Percentiles rank a stretch among this genome's conserved stretches.
These are phyloP conservation scores for Yarrowia sp. DNA, from an alignment of 805 yeast species.

Conservation along the genomic window DNA sequence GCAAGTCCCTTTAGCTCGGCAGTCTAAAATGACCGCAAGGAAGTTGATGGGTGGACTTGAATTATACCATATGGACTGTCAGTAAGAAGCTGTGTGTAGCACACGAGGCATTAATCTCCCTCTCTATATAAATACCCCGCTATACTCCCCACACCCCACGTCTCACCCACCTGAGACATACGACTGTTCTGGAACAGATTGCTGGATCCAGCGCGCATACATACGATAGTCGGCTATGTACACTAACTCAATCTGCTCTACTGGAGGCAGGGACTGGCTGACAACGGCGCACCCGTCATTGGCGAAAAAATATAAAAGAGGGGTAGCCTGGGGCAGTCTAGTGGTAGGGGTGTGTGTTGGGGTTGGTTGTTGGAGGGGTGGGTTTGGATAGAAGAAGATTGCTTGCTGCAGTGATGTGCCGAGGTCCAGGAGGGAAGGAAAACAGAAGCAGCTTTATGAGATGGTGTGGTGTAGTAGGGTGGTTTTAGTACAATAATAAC, in stretches of 20 bases:
- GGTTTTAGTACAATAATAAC: too few species aligned
- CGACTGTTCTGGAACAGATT: background rate
- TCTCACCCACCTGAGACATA: background rate
- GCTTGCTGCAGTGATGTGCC: too few species aligned
- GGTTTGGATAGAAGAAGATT: too few species aligned
- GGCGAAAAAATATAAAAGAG: background rate
- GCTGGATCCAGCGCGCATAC: constrained; percentile 1
- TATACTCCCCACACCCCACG: background rate
- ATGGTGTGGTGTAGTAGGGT: too few species aligned
- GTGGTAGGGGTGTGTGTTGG: background rate
- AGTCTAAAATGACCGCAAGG: background rate
- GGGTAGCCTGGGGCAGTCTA: background rate
- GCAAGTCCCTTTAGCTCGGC: constrained; percentile 11
- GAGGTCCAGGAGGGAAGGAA: too few species aligned
- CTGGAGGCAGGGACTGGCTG: constrained; percentile 17
- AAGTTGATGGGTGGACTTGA: too few species aligned
- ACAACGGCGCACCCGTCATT: background rate
- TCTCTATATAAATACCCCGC: background rate
- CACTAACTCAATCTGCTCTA: background rate
- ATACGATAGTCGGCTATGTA: constrained; percentile 12
- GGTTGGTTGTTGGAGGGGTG: too few species aligned
- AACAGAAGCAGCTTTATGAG: too few species aligned
- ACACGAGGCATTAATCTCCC: too few species aligned
- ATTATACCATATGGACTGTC: too few species aligned
- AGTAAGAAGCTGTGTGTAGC: too few species aligned